A percentile compares a stretch with the other conserved stretches of the same genome.
phyloP scores from a whole-genome alignment of 2,329 filamentous ascomycete species.

The Monosporascus ibericus region DNA sequence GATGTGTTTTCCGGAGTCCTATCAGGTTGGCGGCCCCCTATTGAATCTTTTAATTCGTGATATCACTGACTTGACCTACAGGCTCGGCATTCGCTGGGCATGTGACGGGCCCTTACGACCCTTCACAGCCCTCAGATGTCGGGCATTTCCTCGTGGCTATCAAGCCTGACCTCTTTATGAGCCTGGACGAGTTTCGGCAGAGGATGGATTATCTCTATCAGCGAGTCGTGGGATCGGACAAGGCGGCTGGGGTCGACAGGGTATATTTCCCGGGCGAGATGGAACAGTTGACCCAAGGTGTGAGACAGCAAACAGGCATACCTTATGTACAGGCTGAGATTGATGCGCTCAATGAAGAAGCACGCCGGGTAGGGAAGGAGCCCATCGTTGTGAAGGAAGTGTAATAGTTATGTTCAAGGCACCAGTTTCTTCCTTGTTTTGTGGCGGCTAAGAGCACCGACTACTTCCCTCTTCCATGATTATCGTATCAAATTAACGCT shows the following conservation, averaged over 20 bases:
- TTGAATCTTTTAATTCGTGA: background rate
- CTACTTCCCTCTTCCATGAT: too few relatives aligned
- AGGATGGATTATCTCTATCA: constrained; percentile 53
- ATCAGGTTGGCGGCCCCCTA: constrained; percentile 32
- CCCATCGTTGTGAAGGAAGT: constrained; percentile 11
- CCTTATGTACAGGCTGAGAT: constrained; percentile 52
- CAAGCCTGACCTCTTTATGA: constrained; percentile 70
- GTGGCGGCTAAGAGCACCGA: too few relatives aligned
- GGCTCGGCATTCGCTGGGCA: constrained; percentile 73
- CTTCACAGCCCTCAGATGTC: constrained; percentile 61
- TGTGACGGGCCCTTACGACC: constrained; percentile 72
- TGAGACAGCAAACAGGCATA: constrained; percentile 49
- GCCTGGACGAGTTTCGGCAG: constrained; percentile 60
- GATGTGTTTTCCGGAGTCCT: constrained; percentile 78
- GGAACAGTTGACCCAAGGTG: constrained; percentile 48
- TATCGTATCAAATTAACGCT: too few relatives aligned
- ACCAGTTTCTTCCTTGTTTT: too few relatives aligned
- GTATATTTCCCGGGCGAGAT: constrained; percentile 59
- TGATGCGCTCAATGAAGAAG: constrained; percentile 49
- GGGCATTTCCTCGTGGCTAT: constrained; percentile 69
- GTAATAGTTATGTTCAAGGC: too few relatives aligned
- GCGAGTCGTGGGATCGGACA: constrained; percentile 46
- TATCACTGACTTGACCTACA: constrained; percentile 2
- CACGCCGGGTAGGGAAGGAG: constrained; percentile 35
- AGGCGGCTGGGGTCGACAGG: constrained; percentile 48